Evolutionary conservation across 257 asterid species (phyloP), one percentile per base, ranked within the genome.

Genomic region (Eucommia ulmoides): DNA sequence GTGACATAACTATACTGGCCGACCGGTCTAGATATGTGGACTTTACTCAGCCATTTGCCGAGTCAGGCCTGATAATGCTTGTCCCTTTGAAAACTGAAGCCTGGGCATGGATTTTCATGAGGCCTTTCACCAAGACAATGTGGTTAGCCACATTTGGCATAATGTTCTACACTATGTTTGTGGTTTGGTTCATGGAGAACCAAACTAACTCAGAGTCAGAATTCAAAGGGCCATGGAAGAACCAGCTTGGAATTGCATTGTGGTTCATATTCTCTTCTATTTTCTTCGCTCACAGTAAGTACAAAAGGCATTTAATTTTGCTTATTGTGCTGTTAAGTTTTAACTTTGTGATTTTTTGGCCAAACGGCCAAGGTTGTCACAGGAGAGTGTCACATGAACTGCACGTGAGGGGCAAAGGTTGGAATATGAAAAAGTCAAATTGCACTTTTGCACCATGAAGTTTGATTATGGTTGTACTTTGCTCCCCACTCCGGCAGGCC

Each of bases 241-340:
- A 66, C 49, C 74, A 71, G 54, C 57, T 72, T 18, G 63, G 49
- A 49, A 59, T 68, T 45, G 70, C 74, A 20, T 20, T 67, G 29
- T 72, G 78, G 78, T 72, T 67, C 70, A 72, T 74, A 49, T 72
- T 72, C 66, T 72, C 68, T 35, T 29, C 71, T 53, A 65, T 72
- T 16, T 72, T 67, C 63, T 67, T 55, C 7, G 47, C 74, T 47
- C 78, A 67, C 33, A 19, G 78, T 72, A 63, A 72, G 78, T 46
- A 48, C 33, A n/a, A n/a, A n/a, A n/a, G n/a, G n/a, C n/a, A n/a
- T n/a, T n/a, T n/a, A n/a, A n/a, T n/a, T n/a, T n/a, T n/a, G n/a
- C n/a, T n/a, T n/a, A n/a, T n/a, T n/a, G n/a, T n/a, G n/a, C n/a
- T n/a, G n/a, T n/a, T n/a, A n/a, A n/a, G n/a, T n/a, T n/a, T n/a